Evolutionary conservation across 192 early-diverging fungal genomes (phyloP).

Genomic region (Dispira parvispora): DNA sequence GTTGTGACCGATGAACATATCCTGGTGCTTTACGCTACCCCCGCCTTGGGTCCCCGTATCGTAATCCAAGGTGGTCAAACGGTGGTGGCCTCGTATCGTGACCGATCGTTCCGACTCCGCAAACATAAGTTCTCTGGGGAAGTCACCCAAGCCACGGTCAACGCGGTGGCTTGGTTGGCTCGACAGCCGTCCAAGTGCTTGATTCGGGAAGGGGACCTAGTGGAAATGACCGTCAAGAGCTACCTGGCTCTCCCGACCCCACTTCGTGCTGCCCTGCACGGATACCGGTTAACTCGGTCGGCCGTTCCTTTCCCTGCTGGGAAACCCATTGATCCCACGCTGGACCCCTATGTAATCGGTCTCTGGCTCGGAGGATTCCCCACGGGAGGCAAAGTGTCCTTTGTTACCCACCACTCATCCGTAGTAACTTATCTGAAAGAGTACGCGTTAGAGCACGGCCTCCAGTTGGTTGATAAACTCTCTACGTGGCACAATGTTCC

Average conservation of each 20-base stretch:
- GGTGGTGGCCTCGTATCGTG: background rate
- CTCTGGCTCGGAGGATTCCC: slow-evolving; percentile 2
- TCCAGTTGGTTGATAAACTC: too few species aligned
- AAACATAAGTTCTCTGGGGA: background rate
- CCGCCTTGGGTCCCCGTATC: background rate
- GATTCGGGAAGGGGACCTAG: slow-evolving; percentile 2
- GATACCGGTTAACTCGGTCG: background rate
- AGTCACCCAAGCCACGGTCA: background rate
- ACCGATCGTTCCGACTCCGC: background rate
- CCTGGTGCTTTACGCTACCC: background rate
- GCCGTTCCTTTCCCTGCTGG: background rate
- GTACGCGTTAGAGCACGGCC: too few species aligned
- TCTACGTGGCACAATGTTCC: too few species aligned
- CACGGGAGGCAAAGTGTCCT: too few species aligned
- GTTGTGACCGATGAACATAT: slow-evolving; percentile 8
- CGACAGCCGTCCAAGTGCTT: background rate
- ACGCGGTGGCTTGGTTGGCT: background rate
- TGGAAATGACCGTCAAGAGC: slow-evolving; percentile 7
- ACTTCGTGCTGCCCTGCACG: background rate
- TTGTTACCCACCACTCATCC: too few species aligned
- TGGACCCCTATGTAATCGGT: slow-evolving; percentile 7
- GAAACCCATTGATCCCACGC: background rate
- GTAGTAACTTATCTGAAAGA: too few species aligned
- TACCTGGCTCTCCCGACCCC: background rate
- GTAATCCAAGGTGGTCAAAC: background rate